Evolutionary conservation across 805 yeast species (phyloP).

Genomic region (Spathaspora girioi): DNA sequence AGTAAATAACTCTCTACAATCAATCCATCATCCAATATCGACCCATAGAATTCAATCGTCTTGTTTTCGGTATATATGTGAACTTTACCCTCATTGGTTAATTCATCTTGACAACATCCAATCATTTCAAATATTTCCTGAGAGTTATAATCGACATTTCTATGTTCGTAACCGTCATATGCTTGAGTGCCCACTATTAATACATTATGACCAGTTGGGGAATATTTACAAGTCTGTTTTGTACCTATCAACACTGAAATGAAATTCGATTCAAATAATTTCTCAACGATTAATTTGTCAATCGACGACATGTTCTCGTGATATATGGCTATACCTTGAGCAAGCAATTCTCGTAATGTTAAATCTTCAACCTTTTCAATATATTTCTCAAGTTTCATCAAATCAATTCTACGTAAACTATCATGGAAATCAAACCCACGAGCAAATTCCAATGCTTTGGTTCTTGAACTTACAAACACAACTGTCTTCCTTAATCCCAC

Average conservation of each 20-base stretch:
- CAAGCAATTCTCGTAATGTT: constrained; percentile 39
- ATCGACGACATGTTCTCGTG: constrained; percentile 52
- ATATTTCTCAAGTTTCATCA: constrained; percentile 28
- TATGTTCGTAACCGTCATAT: constrained; percentile 70
- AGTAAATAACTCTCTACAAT: constrained; percentile 81
- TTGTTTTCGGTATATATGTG: constrained; percentile 52
- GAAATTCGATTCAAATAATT: constrained; percentile 46
- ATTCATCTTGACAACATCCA: constrained; percentile 39
- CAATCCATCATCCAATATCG: constrained; percentile 67
- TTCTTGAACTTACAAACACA: constrained; percentile 58
- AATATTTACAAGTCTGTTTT: constrained; percentile 47
- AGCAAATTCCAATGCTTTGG: constrained; percentile 51
- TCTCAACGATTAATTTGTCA: constrained; percentile 57
- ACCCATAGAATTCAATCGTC: constrained; percentile 60
- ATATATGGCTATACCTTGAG: constrained; percentile 61
- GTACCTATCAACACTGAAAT: constrained; percentile 60
- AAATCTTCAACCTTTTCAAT: constrained; percentile 45
- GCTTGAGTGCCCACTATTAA: constrained; percentile 67
- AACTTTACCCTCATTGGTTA: constrained; percentile 28
- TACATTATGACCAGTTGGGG: constrained; percentile 54
- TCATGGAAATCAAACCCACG: constrained; percentile 24
- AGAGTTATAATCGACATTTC: constrained; percentile 66
- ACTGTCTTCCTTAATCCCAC: constrained; percentile 24
- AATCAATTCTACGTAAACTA: constrained; percentile 13
- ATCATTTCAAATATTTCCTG: constrained; percentile 66